Conservation (phyloP, 805 yeast species). For the Kluyveromyces lactis region DNA sequence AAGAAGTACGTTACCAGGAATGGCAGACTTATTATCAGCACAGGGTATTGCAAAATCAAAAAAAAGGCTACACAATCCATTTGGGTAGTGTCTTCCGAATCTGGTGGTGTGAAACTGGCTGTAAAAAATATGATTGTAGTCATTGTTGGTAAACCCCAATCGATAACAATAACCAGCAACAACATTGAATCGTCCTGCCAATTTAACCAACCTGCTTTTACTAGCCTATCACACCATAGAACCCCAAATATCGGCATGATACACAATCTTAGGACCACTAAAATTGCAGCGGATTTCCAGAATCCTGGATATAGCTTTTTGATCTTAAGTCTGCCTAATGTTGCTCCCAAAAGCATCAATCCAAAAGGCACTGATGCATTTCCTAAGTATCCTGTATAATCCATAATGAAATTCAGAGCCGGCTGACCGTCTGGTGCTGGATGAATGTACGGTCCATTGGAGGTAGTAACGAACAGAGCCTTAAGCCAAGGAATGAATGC, state of each 20-base stretch:
- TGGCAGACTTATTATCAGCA: conserved; percentile 63
- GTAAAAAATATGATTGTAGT: conserved; percentile 84
- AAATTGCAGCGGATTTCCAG: conserved; percentile 50
- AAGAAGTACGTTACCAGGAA: conserved; percentile 38
- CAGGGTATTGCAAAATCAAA: conserved; percentile 64
- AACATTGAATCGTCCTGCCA: conserved; percentile 42
- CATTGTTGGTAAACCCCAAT: conserved; percentile 81
- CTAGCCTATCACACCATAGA: conserved; percentile 52
- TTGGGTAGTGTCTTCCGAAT: conserved; percentile 36
- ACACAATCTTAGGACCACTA: conserved; percentile 54
- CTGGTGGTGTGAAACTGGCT: conserved; percentile 74
- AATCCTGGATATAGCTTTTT: conserved; percentile 58
- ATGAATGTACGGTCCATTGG: conserved; percentile 39
- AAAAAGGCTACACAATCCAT: conserved; percentile 81
- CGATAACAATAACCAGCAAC: conserved; percentile 65
- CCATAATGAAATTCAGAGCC: conserved; percentile 80
- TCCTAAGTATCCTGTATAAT: conserved; percentile 69
- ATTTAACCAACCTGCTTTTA: conserved; percentile 59
- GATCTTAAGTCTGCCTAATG: conserved; percentile 68
- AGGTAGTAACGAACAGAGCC: conserved; percentile 53
- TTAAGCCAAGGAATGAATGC: conserved; percentile 87
- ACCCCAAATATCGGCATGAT: conserved; percentile 77
- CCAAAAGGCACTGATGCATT: conserved; percentile 91
- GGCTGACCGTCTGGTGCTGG: conserved; percentile 84
- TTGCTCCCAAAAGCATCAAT: conserved; percentile 75